A percentile compares a stretch with the other conserved stretches of the same genome.
phyloP scores from a whole-genome alignment of 176 grass and related monocot species.

The Oropetium thomaeum region DNA sequence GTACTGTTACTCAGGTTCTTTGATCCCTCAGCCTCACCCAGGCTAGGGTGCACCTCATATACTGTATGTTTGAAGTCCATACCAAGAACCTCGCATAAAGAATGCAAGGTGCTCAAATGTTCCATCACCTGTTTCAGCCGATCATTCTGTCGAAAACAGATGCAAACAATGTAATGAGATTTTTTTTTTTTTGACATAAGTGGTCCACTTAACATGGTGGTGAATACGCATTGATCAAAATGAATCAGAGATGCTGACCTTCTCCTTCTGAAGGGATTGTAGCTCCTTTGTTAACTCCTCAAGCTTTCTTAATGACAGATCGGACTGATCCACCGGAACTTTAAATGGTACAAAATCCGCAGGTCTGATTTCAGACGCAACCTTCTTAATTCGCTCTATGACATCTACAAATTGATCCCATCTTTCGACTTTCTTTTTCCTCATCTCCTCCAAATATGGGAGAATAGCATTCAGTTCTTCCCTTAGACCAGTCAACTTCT shows the following conservation, averaged over 20 bases:
- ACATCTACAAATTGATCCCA: conserved; percentile 75
- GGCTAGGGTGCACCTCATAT: conserved; percentile 69
- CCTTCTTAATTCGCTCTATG: conserved; percentile 73
- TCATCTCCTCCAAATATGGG: conserved; percentile 78
- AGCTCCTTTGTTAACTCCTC: conserved; percentile 71
- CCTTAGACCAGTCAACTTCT: conserved; percentile 58
- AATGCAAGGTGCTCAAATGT: conserved; percentile 61
- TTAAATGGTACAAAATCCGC: conserved; percentile 53
- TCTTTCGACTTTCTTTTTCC: conserved; percentile 69
- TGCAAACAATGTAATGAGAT: conserved; percentile 13
- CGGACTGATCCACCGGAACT: conserved; percentile 64
- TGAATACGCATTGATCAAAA: conserved; percentile 7
- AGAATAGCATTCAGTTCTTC: conserved; percentile 60
- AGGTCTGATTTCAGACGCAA: conserved; percentile 61
- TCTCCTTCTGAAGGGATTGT: conserved; percentile 81
- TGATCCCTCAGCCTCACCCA: conserved; percentile 65
- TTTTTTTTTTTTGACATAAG: neutral
- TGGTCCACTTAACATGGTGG: neutral
- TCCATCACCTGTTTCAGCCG: conserved; percentile 73
- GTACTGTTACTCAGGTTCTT: conserved; percentile 75
- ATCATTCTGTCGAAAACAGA: conserved; percentile 58
- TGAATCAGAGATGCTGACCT: conserved; percentile 48
- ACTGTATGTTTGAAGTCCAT: conserved; percentile 72
- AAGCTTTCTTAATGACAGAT: conserved; percentile 77
- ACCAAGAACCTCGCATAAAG: conserved; percentile 70